Base-by-base conservation (phyloP, 192 early-diverging fungal genomes). In the Umbelopsis ramanniana region DNA sequence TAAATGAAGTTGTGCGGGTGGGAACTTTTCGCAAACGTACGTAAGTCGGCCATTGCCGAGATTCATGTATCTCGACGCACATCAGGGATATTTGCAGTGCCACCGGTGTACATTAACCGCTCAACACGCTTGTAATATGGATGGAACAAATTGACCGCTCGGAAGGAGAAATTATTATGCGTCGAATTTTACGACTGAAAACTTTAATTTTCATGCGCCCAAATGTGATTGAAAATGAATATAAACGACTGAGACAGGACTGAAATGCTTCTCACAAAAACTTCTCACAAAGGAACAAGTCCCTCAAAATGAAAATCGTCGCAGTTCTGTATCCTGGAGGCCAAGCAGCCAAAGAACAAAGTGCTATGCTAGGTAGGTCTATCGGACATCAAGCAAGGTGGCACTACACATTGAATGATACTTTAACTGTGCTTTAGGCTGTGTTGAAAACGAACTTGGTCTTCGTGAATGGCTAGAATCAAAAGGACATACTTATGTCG, bases 391-490 rank as follows among this genome's bases (percentile, higher is more conserved):
- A 33, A 37, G 24, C n/a, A n/a, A n/a, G n/a, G n/a, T 60, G 11
- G 7, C 12, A 43, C 11, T 43, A 6, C 11, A 37, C 5, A 11
- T 12, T 63, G 23, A 14, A n/a, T 33, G 40, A 43, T 46, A 24
- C 29, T 2, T 21, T 47, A 21, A 68, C 21, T 19, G 46, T 4
- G 24, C 46, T 48, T 29, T 46, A 68, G 67, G 67, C 33, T 47
- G 45, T 5, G 67, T 68, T 22, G 67, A 68, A 19, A 68, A 68
- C 21, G 67, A 68, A 9, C 40, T 68, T 17, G 67, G 67, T 46
- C 23, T 68, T 23, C 67, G 67, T 37, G 29, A 68, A 68, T 68
- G 67, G 67, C 67, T 68, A 29, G 67, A 68, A 21, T 47, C 45
- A 2, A 40, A 68, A 24, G 67, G 67, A 0, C 67, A 68, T 68